phyloP scores from a whole-genome alignment of 768 basidiomycete species.

The Xerocomellus intermedius region DNA sequence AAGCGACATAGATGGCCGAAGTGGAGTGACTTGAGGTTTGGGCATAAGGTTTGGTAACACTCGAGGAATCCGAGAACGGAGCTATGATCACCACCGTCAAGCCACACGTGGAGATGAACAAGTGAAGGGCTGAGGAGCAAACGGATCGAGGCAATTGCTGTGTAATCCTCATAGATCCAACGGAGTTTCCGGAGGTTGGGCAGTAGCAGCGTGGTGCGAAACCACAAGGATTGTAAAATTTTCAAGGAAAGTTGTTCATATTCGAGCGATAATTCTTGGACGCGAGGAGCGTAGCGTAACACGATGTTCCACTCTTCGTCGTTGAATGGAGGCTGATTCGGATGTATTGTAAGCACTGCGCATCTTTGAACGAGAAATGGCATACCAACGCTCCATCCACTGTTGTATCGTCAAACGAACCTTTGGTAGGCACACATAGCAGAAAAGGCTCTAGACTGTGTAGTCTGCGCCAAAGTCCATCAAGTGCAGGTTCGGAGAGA shows the following conservation, averaged over 20 bases:
- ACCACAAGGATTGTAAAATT: slow-evolving; percentile 1
- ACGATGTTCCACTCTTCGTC: slow-evolving; percentile 4
- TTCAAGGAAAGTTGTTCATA: not conserved
- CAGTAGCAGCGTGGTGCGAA: slow-evolving; percentile 3
- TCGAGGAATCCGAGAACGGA: slow-evolving; percentile 5
- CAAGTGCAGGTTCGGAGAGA: slow-evolving; percentile 15
- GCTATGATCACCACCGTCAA: not conserved
- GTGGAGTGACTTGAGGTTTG: slow-evolving; percentile 6
- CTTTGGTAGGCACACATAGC: slow-evolving; percentile 1
- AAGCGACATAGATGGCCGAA: not conserved
- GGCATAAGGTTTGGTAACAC: slow-evolving; percentile 1
- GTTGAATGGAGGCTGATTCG: not conserved
- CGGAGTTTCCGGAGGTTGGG: slow-evolving; percentile 6
- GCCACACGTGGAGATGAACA: not conserved
- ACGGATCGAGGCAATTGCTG: not conserved
- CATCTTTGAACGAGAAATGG: not conserved
- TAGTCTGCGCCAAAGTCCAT: slow-evolving; percentile 13
- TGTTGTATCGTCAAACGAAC: not conserved
- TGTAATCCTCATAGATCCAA: not conserved
- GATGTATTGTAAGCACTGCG: not conserved
- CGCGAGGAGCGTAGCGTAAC: slow-evolving; percentile 5
- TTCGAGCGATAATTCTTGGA: slow-evolving; percentile 1
- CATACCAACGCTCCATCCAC: not conserved
- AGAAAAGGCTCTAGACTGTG: slow-evolving; percentile 4
- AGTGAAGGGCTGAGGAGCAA: slow-evolving; percentile 11